Percentiles rank a stretch among this genome's conserved stretches.
Conservation (phyloP, 768 basidiomycete species). For the Leccinum longicurvipes region DNA sequence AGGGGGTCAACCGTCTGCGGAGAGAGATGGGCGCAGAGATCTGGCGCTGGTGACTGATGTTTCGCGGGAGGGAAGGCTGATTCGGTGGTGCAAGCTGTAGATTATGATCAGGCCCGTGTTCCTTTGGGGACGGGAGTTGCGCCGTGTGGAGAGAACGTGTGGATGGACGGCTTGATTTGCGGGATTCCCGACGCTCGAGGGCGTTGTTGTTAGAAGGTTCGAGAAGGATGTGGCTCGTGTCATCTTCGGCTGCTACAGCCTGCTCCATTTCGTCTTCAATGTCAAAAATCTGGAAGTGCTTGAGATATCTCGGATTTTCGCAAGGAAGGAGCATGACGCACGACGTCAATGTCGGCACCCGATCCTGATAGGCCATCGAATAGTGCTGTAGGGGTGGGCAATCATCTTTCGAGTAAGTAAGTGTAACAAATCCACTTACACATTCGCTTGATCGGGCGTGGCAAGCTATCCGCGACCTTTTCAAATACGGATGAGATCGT, state of each 20-base stretch:
- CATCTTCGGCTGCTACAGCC: conserved; percentile 6
- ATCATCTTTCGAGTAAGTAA: background rate
- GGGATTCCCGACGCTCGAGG: conserved; percentile 32
- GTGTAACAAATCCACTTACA: conserved; percentile 44
- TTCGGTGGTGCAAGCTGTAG: background rate
- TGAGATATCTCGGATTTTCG: background rate
- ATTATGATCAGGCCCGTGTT: conserved; percentile 13
- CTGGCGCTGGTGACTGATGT: conserved; percentile 11
- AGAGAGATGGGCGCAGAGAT: conserved; percentile 12
- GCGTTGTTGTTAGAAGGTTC: conserved; percentile 15
- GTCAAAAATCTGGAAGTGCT: conserved; percentile 62
- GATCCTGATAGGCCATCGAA: conserved; percentile 78
- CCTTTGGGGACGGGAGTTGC: conserved; percentile 20
- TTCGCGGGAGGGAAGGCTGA: conserved; percentile 8
- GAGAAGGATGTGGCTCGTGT: background rate
- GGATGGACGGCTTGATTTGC: conserved; percentile 32
- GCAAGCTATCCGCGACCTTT: conserved; percentile 67
- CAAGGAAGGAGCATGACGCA: conserved; percentile 30
- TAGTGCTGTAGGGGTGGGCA: conserved; percentile 46
- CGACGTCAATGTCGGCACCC: conserved; percentile 70
- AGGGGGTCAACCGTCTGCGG: conserved; percentile 21
- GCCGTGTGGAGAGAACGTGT: conserved; percentile 22
- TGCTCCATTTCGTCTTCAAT: conserved; percentile 55
- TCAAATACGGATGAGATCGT: conserved; percentile 67
- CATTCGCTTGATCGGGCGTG: conserved; percentile 69